Conservation (phyloP, 2,329 filamentous ascomycete genomes). For the Diaporthe citri region DNA sequence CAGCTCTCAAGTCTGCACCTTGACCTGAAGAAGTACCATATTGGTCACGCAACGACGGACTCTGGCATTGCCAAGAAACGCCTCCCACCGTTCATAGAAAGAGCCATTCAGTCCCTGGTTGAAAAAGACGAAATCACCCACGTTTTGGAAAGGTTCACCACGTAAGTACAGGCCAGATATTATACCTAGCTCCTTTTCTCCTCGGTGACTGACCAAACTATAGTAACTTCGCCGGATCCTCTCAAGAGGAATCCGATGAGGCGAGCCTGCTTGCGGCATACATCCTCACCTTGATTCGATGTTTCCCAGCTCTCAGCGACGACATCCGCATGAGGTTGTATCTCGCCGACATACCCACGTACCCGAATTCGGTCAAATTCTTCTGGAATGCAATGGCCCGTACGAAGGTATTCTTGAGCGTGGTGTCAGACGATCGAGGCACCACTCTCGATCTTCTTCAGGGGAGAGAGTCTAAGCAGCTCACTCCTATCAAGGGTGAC, state of each 20-base stretch:
- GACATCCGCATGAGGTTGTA: conserved; percentile 97
- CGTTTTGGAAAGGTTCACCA: conserved; percentile 61
- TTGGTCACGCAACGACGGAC: conserved; percentile 52
- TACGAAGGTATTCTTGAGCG: conserved; percentile 55
- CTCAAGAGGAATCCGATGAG: conserved; percentile 61
- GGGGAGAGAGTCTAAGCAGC: conserved; percentile 40
- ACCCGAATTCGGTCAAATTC: conserved; percentile 79
- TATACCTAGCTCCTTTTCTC: background rate
- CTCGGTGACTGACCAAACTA: background rate
- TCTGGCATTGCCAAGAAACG: conserved; percentile 46
- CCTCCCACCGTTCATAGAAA: conserved; percentile 70
- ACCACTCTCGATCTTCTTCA: conserved; percentile 48
- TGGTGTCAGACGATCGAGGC: conserved; percentile 48
- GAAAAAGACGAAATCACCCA: conserved; percentile 80
- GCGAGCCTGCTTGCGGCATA: conserved; percentile 86
- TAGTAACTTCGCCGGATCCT: conserved; percentile 48
- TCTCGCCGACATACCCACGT: conserved; percentile 73
- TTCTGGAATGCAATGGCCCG: conserved; percentile 78
- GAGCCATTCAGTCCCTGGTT: conserved; percentile 78
- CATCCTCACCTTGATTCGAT: conserved; percentile 84
- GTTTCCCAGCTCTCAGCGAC: conserved; percentile 84
- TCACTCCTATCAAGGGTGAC: conserved; percentile 41
- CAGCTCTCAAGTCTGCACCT: conserved; percentile 65
- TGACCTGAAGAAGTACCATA: conserved; percentile 63
- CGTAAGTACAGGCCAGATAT: conserved; percentile 47